A percentile compares a stretch with the other conserved stretches of the same genome.
phyloP scores from a whole-genome alignment of 2,329 filamentous ascomycete genomes.

The Karstenula rhodostoma region DNA sequence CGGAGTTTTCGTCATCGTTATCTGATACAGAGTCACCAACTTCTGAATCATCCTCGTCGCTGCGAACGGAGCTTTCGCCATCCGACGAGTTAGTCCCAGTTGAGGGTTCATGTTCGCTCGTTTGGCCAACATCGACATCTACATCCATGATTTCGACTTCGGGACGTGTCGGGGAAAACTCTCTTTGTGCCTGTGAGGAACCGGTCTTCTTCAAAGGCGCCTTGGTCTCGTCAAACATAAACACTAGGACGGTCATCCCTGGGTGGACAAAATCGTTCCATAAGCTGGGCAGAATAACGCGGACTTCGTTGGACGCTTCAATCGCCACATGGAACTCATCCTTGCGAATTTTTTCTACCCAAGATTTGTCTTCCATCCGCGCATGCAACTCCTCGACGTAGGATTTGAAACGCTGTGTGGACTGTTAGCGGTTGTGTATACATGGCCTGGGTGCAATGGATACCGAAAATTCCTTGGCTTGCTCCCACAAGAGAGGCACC shows the following conservation, averaged over 20 bases:
- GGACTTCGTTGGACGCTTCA: neutral
- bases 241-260: constrained; percentile 3
- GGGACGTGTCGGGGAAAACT: neutral
- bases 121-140: neutral
- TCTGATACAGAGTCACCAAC: constrained; percentile 13
- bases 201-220: neutral
- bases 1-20: constrained; percentile 6
- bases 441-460: neutral
- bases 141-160: neutral
- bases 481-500: constrained; percentile 12
- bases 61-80: neutral
- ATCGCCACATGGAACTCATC: constrained; percentile 17
- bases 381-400: constrained; percentile 18
- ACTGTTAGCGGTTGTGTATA: neutral
- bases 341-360: constrained; percentile 7
- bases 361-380: neutral
- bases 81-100: neutral
- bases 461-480: constrained; percentile 17
- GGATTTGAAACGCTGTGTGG: constrained; percentile 13
- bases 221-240: neutral
- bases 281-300: constrained; percentile 15
- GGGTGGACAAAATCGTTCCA: constrained; percentile 13
- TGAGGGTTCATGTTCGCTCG: neutral
- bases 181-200: neutral
- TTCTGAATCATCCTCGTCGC: constrained; percentile 12